Percentiles rank a stretch among this genome's conserved stretches.
Evolutionary conservation across 345 rosid genomes (phyloP).

Genomic region (Chamaenerion angustifolium): DNA sequence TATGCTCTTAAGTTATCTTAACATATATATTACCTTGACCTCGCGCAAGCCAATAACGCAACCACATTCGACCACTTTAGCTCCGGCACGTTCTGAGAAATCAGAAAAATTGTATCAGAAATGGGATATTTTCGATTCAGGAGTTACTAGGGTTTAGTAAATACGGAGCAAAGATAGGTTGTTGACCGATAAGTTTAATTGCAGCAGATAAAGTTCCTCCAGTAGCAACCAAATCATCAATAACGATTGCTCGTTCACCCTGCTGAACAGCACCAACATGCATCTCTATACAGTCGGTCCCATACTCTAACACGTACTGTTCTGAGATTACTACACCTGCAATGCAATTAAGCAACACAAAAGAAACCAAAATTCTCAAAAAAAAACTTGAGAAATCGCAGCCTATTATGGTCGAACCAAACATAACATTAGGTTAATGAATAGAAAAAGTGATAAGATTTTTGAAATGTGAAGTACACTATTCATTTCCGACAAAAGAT

Average conservation of each 20-base stretch:
- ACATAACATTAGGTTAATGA: too few relatives aligned
- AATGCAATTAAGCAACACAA: too few relatives aligned
- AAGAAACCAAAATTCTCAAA: too few relatives aligned
- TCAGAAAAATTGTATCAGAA: not conserved
- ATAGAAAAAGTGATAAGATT: too few relatives aligned
- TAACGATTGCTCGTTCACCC: conserved; percentile 50
- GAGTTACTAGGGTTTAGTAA: not conserved
- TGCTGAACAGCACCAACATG: conserved; percentile 62
- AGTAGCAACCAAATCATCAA: conserved; percentile 82
- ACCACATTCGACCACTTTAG: conserved; percentile 59
- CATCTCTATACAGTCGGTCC: conserved; percentile 76
- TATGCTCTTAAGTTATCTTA: too few relatives aligned
- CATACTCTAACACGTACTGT: conserved; percentile 68
- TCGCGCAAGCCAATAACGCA: conserved; percentile 76
- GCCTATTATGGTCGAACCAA: too few relatives aligned
- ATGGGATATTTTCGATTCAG: too few relatives aligned
- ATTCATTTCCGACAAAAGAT: too few relatives aligned
- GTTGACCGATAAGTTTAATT: conserved; percentile 53
- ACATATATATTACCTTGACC: conserved; percentile 34
- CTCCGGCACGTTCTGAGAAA: conserved; percentile 45
- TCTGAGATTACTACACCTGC: conserved; percentile 65
- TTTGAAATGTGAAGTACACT: too few relatives aligned
- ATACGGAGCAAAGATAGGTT: not conserved
- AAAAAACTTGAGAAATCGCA: too few relatives aligned
- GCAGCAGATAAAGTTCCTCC: conserved; percentile 86